Evolutionary conservation across 108 stramenopile genomes (phyloP), one percentile per base, ranked within the genome.

Genomic region (Discostella pseudostelligera): DNA sequence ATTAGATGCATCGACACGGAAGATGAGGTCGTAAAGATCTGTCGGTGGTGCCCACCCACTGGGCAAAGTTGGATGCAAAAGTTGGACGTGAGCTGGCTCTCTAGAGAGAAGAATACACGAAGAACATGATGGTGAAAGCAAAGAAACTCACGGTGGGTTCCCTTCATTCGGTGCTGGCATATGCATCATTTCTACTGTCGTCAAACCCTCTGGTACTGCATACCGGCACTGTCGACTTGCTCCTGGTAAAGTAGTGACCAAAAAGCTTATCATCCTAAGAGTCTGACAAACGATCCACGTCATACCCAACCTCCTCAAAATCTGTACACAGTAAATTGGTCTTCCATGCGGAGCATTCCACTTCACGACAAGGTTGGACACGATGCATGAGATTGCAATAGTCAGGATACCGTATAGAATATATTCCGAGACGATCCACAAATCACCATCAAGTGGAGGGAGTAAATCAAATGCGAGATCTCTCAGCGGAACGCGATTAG

Each of bases 361-460:
- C 21, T 44, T 39, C 22, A 74, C 53, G 42, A 74, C 42, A 8
- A 74, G 21, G 49, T 53, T 66, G 54, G 24, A 25, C 3, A 59
- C 0, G 13, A 74, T 47, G 49, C 44, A 59, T 3, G 39, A 28
- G 16, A 57, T 39, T 43, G 50, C 56, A 40, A 67, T 59, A 4
- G 28, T 37, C 3, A 74, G 12, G 2, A 75, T 59, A 43, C 54
- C 42, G n/a, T 61, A 69, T 10, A 75, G 10, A 16, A 75, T 29
- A 29, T 69, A 62, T 54, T 75, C 74, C 28, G 74, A 75, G 19
- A 78, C 25, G 17, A 69, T 61, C 69, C 69, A 69, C 59, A 48
- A 25, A 4, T 40, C 32, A 2, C 69, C 69, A 13, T 48, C 59
- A 8, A 69, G 59, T 7, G 37, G 9, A 26, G 69, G 69, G 14